Evolutionary conservation across 2,329 filamentous ascomycete species (phyloP), one percentile per base, ranked within the genome.

Genomic region (Ophiostoma pallidulum): DNA sequence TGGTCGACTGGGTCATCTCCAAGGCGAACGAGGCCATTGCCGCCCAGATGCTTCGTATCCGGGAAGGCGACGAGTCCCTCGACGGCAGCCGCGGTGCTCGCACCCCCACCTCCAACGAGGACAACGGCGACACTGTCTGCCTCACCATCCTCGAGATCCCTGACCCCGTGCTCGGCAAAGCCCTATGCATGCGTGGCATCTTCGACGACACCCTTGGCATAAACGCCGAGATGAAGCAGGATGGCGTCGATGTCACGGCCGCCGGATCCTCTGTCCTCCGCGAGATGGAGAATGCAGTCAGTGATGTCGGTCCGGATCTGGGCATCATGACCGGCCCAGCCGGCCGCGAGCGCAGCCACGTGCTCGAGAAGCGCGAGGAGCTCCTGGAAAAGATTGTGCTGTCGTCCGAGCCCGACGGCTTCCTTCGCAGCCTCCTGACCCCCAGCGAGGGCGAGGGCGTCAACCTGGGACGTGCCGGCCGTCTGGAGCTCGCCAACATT

Each of bases 221-320:
- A 67, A 97, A 97, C 57, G 77, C 84, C 0, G 92, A 98, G 69
- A 97, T 98, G 90, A 94, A 91, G 59, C 84, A 91, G 53, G 92
- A 98, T 56, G 92, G 92, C 9, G 77, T 98, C 1, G 77, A 86
- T n/a, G 75, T 94, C 2, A 67, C 75, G 1, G 58, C 82, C 0
- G 80, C 80, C 1, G 85, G 86, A n/a, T 84, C 82, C 49, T 94
- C 91, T 0, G 84, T 97, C 9, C 63, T 91, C 13, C 82, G 85
- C 32, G 90, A 96, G 61, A 94, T 95, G 84, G 80, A 86, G 59
- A 81, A 82, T 49, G 88, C 90, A 2, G 78, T 96, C 5, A 68
- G 79, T 1, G 82, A 86, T 41, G 84, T 82, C 33, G 87, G 82
- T 42, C 80, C 83, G 2, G 87, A 96, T 56, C 71, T 95, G 36